Percentiles rank a stretch among this genome's conserved stretches.
phyloP scores from a whole-genome alignment of 1,284 basidiomycete species.

The Naganishia liquefaciens region DNA sequence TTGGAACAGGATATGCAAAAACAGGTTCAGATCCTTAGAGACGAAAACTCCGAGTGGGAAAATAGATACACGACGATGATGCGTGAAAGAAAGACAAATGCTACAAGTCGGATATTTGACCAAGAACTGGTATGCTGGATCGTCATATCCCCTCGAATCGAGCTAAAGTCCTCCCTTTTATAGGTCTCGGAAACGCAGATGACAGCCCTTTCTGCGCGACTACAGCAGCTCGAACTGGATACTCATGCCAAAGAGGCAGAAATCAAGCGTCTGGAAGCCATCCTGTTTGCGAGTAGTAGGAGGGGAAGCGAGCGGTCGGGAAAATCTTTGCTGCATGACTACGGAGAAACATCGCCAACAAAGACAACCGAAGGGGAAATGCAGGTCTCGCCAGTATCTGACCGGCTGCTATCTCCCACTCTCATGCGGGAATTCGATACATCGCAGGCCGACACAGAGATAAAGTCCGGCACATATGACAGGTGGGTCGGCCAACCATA shows the following conservation, averaged over 20 bases:
- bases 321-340: neutral
- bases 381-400: too few species aligned
- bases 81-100: neutral
- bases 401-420: too few species aligned
- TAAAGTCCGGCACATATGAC: neutral
- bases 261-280: conserved; percentile 76
- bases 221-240: conserved; percentile 10
- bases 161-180: neutral
- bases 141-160: neutral
- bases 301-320: neutral
- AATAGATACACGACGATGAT: conserved; percentile 15
- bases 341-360: neutral
- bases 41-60: conserved; percentile 21
- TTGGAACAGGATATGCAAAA: conserved; percentile 73
- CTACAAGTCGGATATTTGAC: neutral
- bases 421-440: neutral
- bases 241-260: conserved; percentile 70
- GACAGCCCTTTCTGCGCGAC: neutral
- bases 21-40: conserved; percentile 59
- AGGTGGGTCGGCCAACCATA: neutral
- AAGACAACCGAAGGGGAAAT: neutral
- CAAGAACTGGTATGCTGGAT: neutral
- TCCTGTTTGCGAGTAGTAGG: conserved; percentile 46
- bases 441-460: neutral
- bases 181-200: neutral